Percentiles rank a stretch among this genome's conserved stretches.
Evolutionary conservation across 2,329 filamentous ascomycete species (phyloP).

Genomic region (Aureobasidium sp.): DNA sequence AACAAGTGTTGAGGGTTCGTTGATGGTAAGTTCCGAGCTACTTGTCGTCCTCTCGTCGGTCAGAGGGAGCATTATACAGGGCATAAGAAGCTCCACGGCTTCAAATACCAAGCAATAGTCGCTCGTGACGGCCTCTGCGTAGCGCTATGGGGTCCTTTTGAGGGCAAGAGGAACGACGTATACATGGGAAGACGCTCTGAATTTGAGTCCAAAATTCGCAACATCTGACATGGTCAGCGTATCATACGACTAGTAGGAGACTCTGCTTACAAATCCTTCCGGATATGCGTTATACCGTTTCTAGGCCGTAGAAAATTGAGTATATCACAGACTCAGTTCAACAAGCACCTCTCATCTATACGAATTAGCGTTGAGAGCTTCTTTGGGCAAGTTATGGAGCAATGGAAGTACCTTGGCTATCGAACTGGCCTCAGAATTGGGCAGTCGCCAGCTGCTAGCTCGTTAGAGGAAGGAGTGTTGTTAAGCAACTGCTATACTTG

Average conservation of each 20-base stretch:
- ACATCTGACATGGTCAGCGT: neutral
- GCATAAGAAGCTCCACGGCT: neutral
- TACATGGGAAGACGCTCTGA: neutral
- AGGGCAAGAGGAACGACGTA: neutral
- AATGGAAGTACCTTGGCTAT: conserved; percentile 3
- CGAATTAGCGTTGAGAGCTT: neutral
- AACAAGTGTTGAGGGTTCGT: neutral
- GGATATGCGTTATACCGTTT: too few relatives aligned
- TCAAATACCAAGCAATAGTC: neutral
- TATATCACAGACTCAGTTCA: neutral
- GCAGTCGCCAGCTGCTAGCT: neutral
- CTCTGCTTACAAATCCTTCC: too few relatives aligned
- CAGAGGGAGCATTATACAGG: neutral
- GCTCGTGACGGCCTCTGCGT: neutral
- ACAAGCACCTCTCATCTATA: neutral
- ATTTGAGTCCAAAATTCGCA: neutral
- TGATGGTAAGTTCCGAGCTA: neutral
- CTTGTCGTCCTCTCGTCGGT: neutral
- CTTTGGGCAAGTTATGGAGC: neutral
- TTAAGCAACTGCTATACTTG: neutral
- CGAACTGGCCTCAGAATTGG: neutral
- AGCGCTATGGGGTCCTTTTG: neutral
- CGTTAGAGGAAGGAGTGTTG: neutral
- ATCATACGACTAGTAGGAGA: too few relatives aligned
- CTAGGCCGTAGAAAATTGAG: neutral